Base-by-base conservation (phyloP, 805 yeast species). In the Candida yuanshanica region DNA sequence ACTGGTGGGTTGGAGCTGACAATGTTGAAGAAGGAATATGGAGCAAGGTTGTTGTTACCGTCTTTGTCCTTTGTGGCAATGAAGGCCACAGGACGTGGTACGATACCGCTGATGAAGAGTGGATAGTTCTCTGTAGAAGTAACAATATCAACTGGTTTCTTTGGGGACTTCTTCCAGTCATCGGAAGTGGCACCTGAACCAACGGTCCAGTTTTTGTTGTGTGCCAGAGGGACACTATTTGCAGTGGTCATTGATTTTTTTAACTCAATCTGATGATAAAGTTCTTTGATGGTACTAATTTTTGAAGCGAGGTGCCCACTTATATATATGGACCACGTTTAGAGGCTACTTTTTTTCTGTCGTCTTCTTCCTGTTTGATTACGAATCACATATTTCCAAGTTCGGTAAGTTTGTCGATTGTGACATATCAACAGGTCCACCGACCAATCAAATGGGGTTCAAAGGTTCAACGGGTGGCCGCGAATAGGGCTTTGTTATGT, bases 41-140 rank as follows among this genome's bases (percentile, higher is more conserved):
- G 83, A 1, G 83, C 73, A 31, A 79, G 55, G 49, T 78, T 78
- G 22, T 52, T 49, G 2, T 48, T 52, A 1, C 81, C 81, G 11
- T 65, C 63, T 13, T 50, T 48, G 17, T 67, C 58, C 3, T 71
- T 51, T 0, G 81, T 68, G 5, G 81, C 69, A 6, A 78, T 55
- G 44, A 78, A 72, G 6, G 75, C 83, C 46, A 78, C 68, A 5
- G 83, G 83, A 43, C 84, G 62, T 4, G 83, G 84, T 1, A 67
- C 63, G 20, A 79, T 52, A 2, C 74, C 80, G 14, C 75, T 60
- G 24, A 68, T 66, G 29, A 79, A 58, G 29, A 72, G 54, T 43
- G 64, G 66, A 58, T 78, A 79, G 55, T 75, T 74, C 35, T 34
- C 27, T 13, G 25, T n/a, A 14, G 31, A 27, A 4, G 27, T 18